phyloP scores from a whole-genome alignment of 179 eudicot species.

The Sideroxylon spinosum region DNA sequence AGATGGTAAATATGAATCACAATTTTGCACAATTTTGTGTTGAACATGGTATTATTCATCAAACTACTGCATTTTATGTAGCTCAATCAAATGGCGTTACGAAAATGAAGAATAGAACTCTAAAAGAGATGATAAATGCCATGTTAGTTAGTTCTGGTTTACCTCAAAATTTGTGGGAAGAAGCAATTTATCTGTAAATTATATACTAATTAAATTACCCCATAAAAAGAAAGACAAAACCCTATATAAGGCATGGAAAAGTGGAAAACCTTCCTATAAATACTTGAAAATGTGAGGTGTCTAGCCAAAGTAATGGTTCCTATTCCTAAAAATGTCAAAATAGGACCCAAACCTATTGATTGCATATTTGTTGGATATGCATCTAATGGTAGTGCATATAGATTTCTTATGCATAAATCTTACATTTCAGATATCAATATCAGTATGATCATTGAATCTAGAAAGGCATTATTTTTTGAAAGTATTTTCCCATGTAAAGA shows the following conservation, averaged over 20 bases:
- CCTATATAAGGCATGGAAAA: slow-evolving; percentile 4
- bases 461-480: neutral
- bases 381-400: neutral
- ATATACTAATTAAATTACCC: neutral
- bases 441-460: neutral
- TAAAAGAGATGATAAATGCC: too few relatives aligned
- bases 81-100: too few relatives aligned
- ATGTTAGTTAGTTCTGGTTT: too few relatives aligned
- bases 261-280: neutral
- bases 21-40: too few relatives aligned
- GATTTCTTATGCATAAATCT: neutral
- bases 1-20: too few relatives aligned
- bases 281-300: neutral
- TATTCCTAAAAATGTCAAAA: neutral
- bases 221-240: neutral
- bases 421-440: neutral
- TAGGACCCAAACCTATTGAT: neutral
- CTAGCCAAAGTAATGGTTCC: neutral
- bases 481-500: neutral
- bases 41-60: too few relatives aligned
- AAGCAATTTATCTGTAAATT: neutral
- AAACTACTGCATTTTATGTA: too few relatives aligned
- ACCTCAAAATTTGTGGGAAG: neutral
- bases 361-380: slow-evolving; percentile 9
- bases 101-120: too few relatives aligned